Base-by-base conservation (phyloP, 441 rosid species). In the Aquilaria agallochum region DNA sequence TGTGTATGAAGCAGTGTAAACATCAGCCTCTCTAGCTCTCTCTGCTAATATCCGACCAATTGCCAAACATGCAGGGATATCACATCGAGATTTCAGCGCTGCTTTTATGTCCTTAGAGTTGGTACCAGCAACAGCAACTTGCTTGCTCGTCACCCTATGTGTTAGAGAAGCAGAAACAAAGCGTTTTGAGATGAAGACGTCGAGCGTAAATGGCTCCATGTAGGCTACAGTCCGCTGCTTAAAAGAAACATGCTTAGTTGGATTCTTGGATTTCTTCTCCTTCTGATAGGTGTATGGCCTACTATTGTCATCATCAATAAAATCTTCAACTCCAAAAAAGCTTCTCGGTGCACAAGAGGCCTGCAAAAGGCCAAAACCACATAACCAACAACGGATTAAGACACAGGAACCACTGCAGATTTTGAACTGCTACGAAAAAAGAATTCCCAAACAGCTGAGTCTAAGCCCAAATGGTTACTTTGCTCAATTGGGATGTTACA, bases 241-340 rank as follows among this genome's bases (percentile, higher is more conserved):
- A 72, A 93, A 93, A 0, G 98, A 93, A 9, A 83, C 56, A 52
- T 88, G 94, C 67, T 88, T 93, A 77, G 64, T 73, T 8, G 96
- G 89, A 64, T 88, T 85, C 74, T 90, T 92, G 0, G 96, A 82
- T 55, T 72, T 86, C 56, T 90, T 88, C 71, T 63, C 96, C 67
- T 88, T 90, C 65, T 90, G 75, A 70, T 86, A 93, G 46, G 96
- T 90, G 74, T 88, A 88, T 11, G 98, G 97, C 68, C 87, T 70
- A 83, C 90, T 83, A 67, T 85, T 90, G 64, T 86, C 85, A 31
- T 90, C 98, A 36, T 93, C 98, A 44, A 93, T 64, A 70, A 83
- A 93, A 80, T 93, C 97, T 80, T 93, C 98, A 31, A 93, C 96
- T 31, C 98, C 98, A 48, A 89, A 92, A 62, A 87, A 92, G 74